These are phyloP conservation scores for Suillus luteus DNA, from an alignment of 768 basidiomycete genomes.

Conservation along the genomic window DNA sequence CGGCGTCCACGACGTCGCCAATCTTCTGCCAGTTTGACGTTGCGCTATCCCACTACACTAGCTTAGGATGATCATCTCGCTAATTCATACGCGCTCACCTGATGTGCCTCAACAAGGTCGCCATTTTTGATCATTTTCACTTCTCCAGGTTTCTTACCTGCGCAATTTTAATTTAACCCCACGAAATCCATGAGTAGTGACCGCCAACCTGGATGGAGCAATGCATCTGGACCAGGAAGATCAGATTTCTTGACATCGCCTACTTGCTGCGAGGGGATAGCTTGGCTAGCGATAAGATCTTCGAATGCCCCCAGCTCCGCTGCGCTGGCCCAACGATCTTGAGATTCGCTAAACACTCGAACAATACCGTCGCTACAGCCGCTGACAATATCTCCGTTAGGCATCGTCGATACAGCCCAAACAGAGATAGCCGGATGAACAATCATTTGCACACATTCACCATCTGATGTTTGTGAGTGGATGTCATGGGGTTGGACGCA, in stretches of 20 bases:
- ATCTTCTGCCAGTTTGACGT: conserved; percentile 84
- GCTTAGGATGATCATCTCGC: conserved; percentile 12
- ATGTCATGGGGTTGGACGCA: background rate
- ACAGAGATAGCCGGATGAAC: conserved; percentile 97
- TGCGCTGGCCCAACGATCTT: conserved; percentile 72
- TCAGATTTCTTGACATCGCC: conserved; percentile 94
- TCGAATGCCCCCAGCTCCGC: conserved; percentile 72
- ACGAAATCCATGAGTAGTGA: background rate
- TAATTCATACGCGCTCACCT: conserved; percentile 49
- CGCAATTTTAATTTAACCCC: conserved; percentile 14
- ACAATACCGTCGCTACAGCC: conserved; percentile 88
- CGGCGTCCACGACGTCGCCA: conserved; percentile 94
- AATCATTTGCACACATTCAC: conserved; percentile 85
- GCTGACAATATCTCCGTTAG: conserved; percentile 90
- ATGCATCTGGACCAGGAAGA: conserved; percentile 82
- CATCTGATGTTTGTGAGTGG: conserved; percentile 51
- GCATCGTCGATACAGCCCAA: conserved; percentile 87
- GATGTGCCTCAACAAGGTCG: conserved; percentile 85
- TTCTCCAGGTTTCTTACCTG: conserved; percentile 92
- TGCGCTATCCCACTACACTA: conserved; percentile 74
- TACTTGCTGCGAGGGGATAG: conserved; percentile 82
- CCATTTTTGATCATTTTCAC: conserved; percentile 88
- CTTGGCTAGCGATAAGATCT: conserved; percentile 71
- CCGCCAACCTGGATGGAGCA: conserved; percentile 66
- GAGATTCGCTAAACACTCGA: conserved; percentile 77